Base-by-base conservation (phyloP, 495 filamentous ascomycete genomes). In the Letharia lupina region DNA sequence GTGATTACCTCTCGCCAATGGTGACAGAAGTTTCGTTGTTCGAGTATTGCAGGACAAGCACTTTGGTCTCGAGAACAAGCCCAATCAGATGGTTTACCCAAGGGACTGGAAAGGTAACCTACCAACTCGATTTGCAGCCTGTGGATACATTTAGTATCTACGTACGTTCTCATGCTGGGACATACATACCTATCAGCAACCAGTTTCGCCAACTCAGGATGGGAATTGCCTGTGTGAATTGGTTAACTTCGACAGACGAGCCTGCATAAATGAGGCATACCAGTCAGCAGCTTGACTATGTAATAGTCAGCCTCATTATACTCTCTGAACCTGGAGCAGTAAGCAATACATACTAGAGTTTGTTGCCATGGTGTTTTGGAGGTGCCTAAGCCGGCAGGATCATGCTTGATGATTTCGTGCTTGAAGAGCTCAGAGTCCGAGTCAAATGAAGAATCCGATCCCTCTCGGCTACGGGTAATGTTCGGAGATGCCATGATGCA, bases 1-100 rank as follows among this genome's bases (percentile, higher is more conserved):
- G 10, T 6, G 41, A 50, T 44, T 67, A 98, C 94, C 69, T 89
- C 77, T 98, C 94, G 74, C 93, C 93, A 68, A 98, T 95, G 16
- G 94, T 96, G 63, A 98, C 91, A 68, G 90, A 94, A 18, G 91
- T 97, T 75, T 98, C 94, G 72, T 97, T 92, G 80, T 98, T 98
- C 60, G 93, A 96, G 78, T 96, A 96, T 74, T 97, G 92, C 71
- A 96, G 82, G 67, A 92, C 91, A 80, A 96, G 86, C 60, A 96
- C 93, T 80, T 93, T 91, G 69, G 91, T 60, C 54, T 57, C 8
- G 54, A 57, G 54, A 16, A 40, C 5, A 10, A 31, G 58, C 23
- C 10, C 33, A 6, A 57, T 57, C 33, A 57, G 54, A 6, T 37
- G 33, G 20, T 37, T 57, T 7, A 33, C 16, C 23, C 44, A 15